These are phyloP conservation scores for Primulina tabacum DNA, from an alignment of 257 asterid species.

Conservation along the genomic window DNA sequence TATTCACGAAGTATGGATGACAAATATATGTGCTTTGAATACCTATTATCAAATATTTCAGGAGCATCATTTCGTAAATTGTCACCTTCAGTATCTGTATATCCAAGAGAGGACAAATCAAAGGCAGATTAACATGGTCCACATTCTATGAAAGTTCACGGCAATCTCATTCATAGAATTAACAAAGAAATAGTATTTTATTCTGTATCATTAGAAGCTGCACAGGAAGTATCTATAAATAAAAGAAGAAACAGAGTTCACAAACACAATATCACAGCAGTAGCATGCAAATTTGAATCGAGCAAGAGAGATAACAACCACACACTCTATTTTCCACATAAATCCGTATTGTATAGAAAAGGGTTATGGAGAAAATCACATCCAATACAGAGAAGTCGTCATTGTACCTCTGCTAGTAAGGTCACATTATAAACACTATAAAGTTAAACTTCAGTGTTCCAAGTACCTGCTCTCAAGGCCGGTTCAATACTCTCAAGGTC, in stretches of 20 bases:
- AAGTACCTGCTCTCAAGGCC: slow-evolving; percentile 78
- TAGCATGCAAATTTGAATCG: neutral
- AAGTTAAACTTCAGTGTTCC: slow-evolving; percentile 5
- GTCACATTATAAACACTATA: neutral
- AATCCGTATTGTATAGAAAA: too few species aligned
- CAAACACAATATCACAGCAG: neutral
- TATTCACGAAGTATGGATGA: neutral
- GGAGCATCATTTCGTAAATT: slow-evolving; percentile 54
- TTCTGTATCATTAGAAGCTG: neutral
- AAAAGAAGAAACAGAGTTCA: neutral
- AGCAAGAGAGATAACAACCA: too few species aligned
- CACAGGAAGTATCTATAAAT: neutral
- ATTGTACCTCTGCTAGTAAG: neutral
- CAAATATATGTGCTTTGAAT: neutral
- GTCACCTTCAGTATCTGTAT: slow-evolving; percentile 60
- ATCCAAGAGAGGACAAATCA: slow-evolving; percentile 18
- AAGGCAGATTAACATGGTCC: neutral
- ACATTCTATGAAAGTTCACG: neutral
- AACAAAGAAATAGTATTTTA: neutral
- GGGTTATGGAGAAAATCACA: too few species aligned
- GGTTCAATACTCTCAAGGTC: slow-evolving; percentile 86
- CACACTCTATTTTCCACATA: too few species aligned
- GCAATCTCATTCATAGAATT: neutral
- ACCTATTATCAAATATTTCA: slow-evolving; percentile 57
- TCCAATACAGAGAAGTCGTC: too few species aligned